These are phyloP conservation scores for Aspergillus homomorphus DNA, from an alignment of 495 filamentous ascomycete genomes.

Conservation along the genomic window DNA sequence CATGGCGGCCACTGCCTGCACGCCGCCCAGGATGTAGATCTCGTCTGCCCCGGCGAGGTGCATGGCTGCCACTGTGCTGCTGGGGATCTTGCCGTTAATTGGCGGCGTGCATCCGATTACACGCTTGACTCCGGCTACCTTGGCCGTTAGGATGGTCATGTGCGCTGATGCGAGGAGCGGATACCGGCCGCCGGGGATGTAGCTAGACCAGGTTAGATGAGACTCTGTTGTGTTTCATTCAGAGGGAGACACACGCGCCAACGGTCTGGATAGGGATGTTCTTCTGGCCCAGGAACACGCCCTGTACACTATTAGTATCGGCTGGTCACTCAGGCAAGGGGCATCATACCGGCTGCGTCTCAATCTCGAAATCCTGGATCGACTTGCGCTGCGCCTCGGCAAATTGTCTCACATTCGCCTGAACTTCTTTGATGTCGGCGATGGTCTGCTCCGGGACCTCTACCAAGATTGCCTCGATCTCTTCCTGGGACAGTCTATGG, in stretches of 20 bases:
- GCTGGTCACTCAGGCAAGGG: not conserved
- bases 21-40: constrained; percentile 52
- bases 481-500: constrained; percentile 37
- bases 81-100: constrained; percentile 47
- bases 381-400: constrained; percentile 43
- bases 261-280: constrained; percentile 42
- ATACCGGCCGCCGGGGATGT: constrained; percentile 53
- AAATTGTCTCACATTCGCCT: constrained; percentile 49
- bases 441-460: constrained; percentile 40
- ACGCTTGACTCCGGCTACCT: constrained; percentile 49
- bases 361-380: constrained; percentile 46
- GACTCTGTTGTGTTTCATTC: not conserved
- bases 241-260: constrained; percentile 24
- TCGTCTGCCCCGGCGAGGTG: constrained; percentile 52
- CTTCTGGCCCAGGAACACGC: constrained; percentile 48
- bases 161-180: constrained; percentile 55
- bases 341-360: constrained; percentile 37
- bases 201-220: constrained; percentile 21
- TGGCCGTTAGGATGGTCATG: constrained; percentile 57
- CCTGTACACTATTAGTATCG: constrained; percentile 7
- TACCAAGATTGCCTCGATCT: constrained; percentile 24
- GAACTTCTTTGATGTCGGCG: constrained; percentile 51
- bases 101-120: constrained; percentile 53
- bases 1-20: constrained; percentile 66
- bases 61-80: constrained; percentile 51